Conservation (phyloP, 768 basidiomycete species). For the Podaxis sp. region DNA sequence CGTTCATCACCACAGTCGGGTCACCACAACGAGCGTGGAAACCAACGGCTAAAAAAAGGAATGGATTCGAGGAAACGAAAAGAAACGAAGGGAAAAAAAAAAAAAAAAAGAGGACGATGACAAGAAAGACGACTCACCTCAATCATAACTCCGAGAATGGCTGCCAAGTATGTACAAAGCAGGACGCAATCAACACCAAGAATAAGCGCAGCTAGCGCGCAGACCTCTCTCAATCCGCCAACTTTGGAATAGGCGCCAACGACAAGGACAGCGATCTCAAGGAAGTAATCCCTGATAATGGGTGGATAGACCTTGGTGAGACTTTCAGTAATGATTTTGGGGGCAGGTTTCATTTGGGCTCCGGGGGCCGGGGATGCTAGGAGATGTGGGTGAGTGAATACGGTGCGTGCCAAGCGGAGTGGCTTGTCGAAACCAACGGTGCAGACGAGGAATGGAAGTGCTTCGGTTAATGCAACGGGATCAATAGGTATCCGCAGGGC, state of each 20-base stretch:
- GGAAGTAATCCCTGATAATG: slow-evolving; percentile 88
- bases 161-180: slow-evolving; percentile 86
- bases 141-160: slow-evolving; percentile 91
- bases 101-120: neutral
- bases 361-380: slow-evolving; percentile 29
- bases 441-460: slow-evolving; percentile 95
- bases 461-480: slow-evolving; percentile 90
- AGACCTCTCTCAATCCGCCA: slow-evolving; percentile 89
- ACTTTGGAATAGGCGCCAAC: slow-evolving; percentile 86
- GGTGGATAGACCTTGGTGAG: slow-evolving; percentile 73
- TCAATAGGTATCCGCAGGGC: slow-evolving; percentile 83
- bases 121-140: slow-evolving; percentile 52
- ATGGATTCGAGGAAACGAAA: neutral
- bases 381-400: slow-evolving; percentile 79
- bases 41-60: neutral
- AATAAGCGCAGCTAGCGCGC: slow-evolving; percentile 88
- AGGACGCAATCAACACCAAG: slow-evolving; percentile 83
- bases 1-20: neutral
- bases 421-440: slow-evolving; percentile 99
- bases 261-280: slow-evolving; percentile 87
- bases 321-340: slow-evolving; percentile 80
- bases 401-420: slow-evolving; percentile 82
- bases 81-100: slow-evolving; percentile 2
- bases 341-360: slow-evolving; percentile 61
- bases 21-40: neutral